A percentile compares a stretch with the other conserved stretches of the same genome.
phyloP scores from a whole-genome alignment of 2,329 filamentous ascomycete species.

The Trichoderma atrobrunneum region DNA sequence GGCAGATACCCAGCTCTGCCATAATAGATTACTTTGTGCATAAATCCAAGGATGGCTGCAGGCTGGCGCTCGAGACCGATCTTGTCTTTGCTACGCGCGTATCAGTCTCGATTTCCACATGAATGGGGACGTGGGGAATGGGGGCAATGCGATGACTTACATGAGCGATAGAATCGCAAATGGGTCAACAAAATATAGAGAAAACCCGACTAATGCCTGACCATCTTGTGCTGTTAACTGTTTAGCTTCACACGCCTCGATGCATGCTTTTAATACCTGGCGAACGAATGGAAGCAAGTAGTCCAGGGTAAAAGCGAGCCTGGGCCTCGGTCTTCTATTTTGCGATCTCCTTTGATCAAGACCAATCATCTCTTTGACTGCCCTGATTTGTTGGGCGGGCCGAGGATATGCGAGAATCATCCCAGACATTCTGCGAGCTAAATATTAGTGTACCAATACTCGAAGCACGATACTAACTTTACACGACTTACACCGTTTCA shows the following conservation, averaged over 20 bases:
- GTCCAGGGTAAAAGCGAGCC: fast-evolving
- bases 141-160: neutral
- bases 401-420: neutral
- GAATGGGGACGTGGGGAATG: neutral
- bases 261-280: neutral
- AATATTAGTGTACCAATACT: neutral
- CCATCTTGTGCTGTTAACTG: neutral
- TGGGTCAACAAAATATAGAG: neutral
- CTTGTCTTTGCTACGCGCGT: neutral
- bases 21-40: neutral
- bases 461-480: neutral
- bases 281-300: neutral
- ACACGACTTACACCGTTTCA: neutral
- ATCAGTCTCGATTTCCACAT: neutral
- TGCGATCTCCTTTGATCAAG: neutral
- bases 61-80: neutral
- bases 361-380: neutral
- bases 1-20: neutral
- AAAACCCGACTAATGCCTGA: neutral
- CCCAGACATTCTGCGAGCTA: neutral
- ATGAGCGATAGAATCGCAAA: neutral
- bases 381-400: neutral
- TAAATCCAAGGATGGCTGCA: neutral
- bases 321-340: neutral
- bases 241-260: neutral